Base-by-base conservation (phyloP, 139 green algal genomes). In the Volvox africanus region DNA sequence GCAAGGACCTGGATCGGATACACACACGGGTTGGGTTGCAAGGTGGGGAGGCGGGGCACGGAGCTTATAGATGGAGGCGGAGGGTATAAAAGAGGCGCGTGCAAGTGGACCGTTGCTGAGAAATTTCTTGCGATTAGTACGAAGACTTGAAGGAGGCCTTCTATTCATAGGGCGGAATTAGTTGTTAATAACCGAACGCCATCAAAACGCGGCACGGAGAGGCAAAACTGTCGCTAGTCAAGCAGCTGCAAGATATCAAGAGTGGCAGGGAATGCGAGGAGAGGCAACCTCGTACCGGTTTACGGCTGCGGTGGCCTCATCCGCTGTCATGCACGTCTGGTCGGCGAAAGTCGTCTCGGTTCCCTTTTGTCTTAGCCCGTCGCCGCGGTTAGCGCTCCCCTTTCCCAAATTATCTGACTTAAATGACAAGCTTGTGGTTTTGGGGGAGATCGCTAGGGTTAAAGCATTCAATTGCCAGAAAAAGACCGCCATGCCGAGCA, bases 221-320 rank as follows among this genome's bases (percentile, higher is more conserved):
- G 65, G 21, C 65, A 24, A 28, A 73, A 24, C 2, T 2, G 2
- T 73, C 65, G 3, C 21, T 11, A 12, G 21, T 73, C 21, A 73
- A 28, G 5, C 21, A 12, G 5, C 2, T 73, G 2, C 21, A 24
- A 73, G 24, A 24, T 73, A 12, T 30, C 24, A 28, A 73, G 21
- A 73, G 11, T 73, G 21, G 24, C 21, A 24, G 21, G 9, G 65
- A 28, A 26, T 24, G 17, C 62, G 17, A 73, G 65, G 21, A 73
- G 65, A 24, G 13, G 80, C 14, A 22, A 32, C 28, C 24, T 76
- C 84, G 30, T 37, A 93, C 67, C 86, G 84, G 11, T 88, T 30
- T 12, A 93, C 50, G 21, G 90, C 90, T 5, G 67, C 44, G 0
- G 33, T 33, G 2, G 55, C 21, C 22, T 88, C 68, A 3, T 81